Base-by-base conservation (phyloP, 2,329 filamentous ascomycete genomes). In the Didymella exigua region DNA sequence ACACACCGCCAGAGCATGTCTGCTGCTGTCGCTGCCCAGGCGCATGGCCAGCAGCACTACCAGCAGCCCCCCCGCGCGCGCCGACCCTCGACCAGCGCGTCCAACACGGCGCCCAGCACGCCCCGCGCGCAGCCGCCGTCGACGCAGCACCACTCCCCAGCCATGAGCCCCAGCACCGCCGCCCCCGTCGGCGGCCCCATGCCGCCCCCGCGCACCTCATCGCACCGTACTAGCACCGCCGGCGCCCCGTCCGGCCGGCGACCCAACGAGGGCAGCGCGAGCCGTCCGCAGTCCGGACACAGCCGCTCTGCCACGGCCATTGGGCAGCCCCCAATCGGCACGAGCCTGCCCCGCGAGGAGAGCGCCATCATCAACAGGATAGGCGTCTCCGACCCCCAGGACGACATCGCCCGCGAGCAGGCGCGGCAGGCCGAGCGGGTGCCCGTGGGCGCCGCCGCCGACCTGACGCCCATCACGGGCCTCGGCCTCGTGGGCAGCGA, bases 301-400 rank as follows among this genome's bases (percentile, higher is more conserved):
- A 80, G 77, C 69, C 72, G 78, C 55, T 80, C 78, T 14, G 74
- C 77, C 37, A 77, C 75, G 24, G 77, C 82, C 41, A 81, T 83
- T 54, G 83, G 82, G 33, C 77, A 81, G 60, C 78, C 84, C 31
- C 83, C 82, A 16, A 83, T 75, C 42, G 75, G 75, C 43, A 76
- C 77, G 16, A 73, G 82, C 36, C 81, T 89, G 11, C 85, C 87
- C 13, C 86, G 89, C 54, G 90, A 96, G 73, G 86, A 89, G 51
- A 93, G 89, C 75, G 86, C 92, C 52, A 86, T 91, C 27, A 83
- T 96, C 60, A 90, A 89, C 71, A 85, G 89, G 58, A 85, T 93
- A 59, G 81, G 93, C 59, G 84, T 92, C 23, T 89, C 89, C 44
- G 89, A 91, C 63, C 89, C 90, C 6, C 84, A 88, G 61, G 86